These are phyloP conservation scores for Acanthamoeba pearcei DNA, from an alignment of 208 protist species.

Conservation along the genomic window DNA sequence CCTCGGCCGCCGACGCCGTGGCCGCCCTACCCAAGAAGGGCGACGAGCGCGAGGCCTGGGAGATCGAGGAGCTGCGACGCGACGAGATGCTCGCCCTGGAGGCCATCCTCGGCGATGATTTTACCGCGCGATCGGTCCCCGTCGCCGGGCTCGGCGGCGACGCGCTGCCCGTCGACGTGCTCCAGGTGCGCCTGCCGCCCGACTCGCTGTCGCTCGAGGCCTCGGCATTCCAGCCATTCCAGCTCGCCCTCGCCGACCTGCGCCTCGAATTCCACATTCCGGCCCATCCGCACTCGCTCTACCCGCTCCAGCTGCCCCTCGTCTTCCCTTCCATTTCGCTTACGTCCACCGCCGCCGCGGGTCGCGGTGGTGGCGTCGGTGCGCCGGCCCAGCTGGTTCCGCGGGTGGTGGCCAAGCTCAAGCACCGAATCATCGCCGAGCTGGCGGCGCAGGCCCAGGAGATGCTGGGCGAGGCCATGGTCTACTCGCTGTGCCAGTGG, in stretches of 20 bases:
- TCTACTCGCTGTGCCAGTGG: conserved; percentile 56
- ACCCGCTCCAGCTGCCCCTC: conserved; percentile 68
- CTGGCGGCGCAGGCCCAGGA: conserved; percentile 15
- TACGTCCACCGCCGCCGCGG: neutral
- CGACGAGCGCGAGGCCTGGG: conserved; percentile 7
- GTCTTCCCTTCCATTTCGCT: conserved; percentile 50
- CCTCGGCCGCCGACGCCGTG: conserved; percentile 3
- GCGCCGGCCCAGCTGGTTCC: neutral
- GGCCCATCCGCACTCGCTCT: conserved; percentile 42
- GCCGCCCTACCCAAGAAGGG: conserved; percentile 34
- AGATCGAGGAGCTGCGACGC: conserved; percentile 39
- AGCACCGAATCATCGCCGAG: conserved; percentile 4
- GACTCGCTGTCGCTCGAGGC: conserved; percentile 14
- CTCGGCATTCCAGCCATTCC: conserved; percentile 1
- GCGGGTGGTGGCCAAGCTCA: neutral
- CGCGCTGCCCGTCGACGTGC: neutral
- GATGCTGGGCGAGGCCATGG: conserved; percentile 61
- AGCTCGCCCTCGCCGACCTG: neutral
- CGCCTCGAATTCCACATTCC: conserved; percentile 64
- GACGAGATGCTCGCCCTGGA: conserved; percentile 78
- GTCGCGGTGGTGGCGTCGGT: neutral
- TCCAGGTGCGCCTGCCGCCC: conserved; percentile 19
- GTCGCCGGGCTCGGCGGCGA: conserved; percentile 3
- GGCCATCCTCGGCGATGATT: conserved; percentile 79
- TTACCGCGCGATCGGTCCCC: neutral